Conservation (phyloP, 2,329 filamentous ascomycete species). For the Cordyceps militaris region DNA sequence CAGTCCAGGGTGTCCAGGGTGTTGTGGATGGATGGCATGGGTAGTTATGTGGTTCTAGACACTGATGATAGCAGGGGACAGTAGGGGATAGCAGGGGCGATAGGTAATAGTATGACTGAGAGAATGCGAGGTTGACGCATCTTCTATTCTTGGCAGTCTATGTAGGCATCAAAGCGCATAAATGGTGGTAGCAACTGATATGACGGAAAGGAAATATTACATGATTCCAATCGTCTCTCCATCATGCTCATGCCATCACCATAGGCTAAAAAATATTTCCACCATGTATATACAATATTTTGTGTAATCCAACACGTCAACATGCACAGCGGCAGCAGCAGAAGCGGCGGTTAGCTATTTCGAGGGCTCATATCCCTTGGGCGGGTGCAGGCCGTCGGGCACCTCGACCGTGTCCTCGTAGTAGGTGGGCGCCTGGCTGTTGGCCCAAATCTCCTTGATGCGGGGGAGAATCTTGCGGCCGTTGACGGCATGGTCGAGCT, state of each 20-base stretch:
- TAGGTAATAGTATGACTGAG: no score
- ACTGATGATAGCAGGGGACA: no score
- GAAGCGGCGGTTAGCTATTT: neutral
- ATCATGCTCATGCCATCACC: neutral
- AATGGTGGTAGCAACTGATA: no score
- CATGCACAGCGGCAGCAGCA: neutral
- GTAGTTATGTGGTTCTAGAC: neutral
- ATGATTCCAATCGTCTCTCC: neutral
- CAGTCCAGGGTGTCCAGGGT: neutral
- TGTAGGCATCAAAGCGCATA: no score
- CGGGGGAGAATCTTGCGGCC: slow-evolving; percentile 30
- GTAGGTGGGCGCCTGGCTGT: slow-evolving; percentile 34
- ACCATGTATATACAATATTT: neutral
- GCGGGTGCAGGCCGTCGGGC: slow-evolving; percentile 37
- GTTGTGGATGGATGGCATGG: neutral
- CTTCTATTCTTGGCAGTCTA: no score
- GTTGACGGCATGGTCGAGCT: slow-evolving; percentile 21
- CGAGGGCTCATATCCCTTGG: slow-evolving; percentile 27
- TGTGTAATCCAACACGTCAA: neutral
- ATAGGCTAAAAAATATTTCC: neutral
- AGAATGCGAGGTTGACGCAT: no score
- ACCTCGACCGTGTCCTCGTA: slow-evolving; percentile 34
- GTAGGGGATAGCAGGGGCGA: no score
- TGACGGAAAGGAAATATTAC: no score
- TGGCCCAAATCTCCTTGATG: slow-evolving; percentile 32